Base-by-base conservation (phyloP, 345 rosid species). In the Turnera subulata region DNA sequence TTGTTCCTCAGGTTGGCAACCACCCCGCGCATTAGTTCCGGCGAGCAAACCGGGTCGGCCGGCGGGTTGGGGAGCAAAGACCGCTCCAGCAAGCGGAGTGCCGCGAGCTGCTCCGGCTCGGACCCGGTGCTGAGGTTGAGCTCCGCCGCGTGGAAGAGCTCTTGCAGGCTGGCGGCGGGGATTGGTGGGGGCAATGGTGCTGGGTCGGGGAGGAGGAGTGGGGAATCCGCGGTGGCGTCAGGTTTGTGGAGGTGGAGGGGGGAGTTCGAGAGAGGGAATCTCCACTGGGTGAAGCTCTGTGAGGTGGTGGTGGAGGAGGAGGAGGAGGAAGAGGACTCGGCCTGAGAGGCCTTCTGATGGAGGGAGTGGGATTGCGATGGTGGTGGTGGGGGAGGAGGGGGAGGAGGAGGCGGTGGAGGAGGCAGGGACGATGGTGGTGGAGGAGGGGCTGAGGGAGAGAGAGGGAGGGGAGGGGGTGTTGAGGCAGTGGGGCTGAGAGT, bases 211-310 rank as follows among this genome's bases (percentile, higher is more conserved):
- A 62, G n/a, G 50, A 62, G n/a, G 50, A 53, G 44, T 21, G 35
- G 3, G 46, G 47, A 1, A 8, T 61, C n/a, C n/a, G 12, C 60
- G 24, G 45, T 15, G 44, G 65, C 23, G 51, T 49, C 25, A 64
- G 32, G 39, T 39, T 29, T 52, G 22, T 55, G 44, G 32, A 24
- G 78, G 68, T 73, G 80, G 44, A 79, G 55, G 1, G 79, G 79
- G 23, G 89, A 73, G 54, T 73, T 61, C 9, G 81, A 66, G 45
- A 84, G 81, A 7, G 96, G 93, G 68, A 91, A 83, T 16, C 71
- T 78, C 97, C 97, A 87, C 40, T 83, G 96, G 40, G 96, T 88
- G 82, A 91, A 91, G 78, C 93, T 85, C 44, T 91, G 97, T 26
- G 95, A 87, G 50, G 90, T 69, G 58, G 91, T 80, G 53, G 94